phyloP scores from a whole-genome alignment of 106 monocot genomes.

The Dendrobium catenatum region DNA sequence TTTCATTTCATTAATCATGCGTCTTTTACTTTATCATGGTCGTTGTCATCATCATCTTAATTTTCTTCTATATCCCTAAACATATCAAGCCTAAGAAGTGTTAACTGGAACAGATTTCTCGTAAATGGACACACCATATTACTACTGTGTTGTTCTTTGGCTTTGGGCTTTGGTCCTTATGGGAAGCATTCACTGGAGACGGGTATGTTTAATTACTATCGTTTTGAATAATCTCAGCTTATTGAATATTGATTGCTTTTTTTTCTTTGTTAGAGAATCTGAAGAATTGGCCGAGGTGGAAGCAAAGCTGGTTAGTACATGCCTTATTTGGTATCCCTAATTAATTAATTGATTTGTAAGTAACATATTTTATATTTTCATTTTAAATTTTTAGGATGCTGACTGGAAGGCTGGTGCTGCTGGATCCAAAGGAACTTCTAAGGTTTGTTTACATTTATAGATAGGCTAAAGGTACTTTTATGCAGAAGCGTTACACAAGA shows the following conservation, averaged over 20 bases:
- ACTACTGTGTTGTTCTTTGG: slow-evolving; percentile 83
- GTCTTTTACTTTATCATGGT: background rate
- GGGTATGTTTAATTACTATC: slow-evolving; percentile 37
- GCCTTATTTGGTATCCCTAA: background rate
- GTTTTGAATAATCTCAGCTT: background rate
- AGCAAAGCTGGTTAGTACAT: slow-evolving; percentile 72
- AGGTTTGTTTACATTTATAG: slow-evolving; percentile 35
- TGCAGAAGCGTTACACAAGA: too few species aligned
- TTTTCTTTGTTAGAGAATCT: slow-evolving; percentile 40
- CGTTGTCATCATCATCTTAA: background rate
- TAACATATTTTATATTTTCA: slow-evolving; percentile 2
- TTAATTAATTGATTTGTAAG: background rate
- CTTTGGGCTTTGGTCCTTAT: slow-evolving; percentile 94
- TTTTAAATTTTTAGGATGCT: slow-evolving; percentile 51
- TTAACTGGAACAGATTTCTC: slow-evolving; percentile 61
- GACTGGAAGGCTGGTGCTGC: slow-evolving; percentile 46
- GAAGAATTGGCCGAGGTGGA: slow-evolving; percentile 95
- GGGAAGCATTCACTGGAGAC: slow-evolving; percentile 80
- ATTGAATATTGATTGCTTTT: slow-evolving; percentile 5
- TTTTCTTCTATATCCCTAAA: background rate
- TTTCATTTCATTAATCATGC: background rate
- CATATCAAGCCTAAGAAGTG: slow-evolving; percentile 2
- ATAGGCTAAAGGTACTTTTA: too few species aligned
- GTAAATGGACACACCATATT: slow-evolving; percentile 80
- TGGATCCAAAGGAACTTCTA: slow-evolving; percentile 40